Evolutionary conservation across 2,329 filamentous ascomycete genomes (phyloP).

Genomic region (Penicillium sp.): DNA sequence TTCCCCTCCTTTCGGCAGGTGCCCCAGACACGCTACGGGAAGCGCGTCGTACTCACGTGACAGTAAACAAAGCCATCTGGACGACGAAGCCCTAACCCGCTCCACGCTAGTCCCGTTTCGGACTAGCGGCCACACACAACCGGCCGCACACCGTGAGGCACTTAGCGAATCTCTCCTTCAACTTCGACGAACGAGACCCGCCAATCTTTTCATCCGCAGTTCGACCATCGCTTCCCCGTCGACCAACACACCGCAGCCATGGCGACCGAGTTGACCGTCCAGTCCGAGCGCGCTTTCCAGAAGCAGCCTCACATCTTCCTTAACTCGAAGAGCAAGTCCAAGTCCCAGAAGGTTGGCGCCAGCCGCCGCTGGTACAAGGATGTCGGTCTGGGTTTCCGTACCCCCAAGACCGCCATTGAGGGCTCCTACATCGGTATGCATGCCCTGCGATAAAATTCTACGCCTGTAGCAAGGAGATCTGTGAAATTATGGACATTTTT

Average conservation of each 20-base stretch:
- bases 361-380: conserved; percentile 99
- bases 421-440: conserved; percentile 97
- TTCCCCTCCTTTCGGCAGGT: too few relatives aligned
- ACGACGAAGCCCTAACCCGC: conserved; percentile 47
- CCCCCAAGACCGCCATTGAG: conserved; percentile 98
- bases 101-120: conserved; percentile 30
- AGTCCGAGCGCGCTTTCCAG: conserved; percentile 99
- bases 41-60: conserved; percentile 41
- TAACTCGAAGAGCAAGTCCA: conserved; percentile 91
- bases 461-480: conserved; percentile 22
- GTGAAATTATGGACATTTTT: conserved; percentile 24
- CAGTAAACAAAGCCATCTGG: conserved; percentile 44
- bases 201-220: conserved; percentile 37
- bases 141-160: conserved; percentile 40
- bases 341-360: conserved; percentile 81
- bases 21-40: conserved; percentile 10
- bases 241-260: conserved; percentile 67
- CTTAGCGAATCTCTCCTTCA: conserved; percentile 46
- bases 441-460: conserved; percentile 31
- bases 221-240: conserved; percentile 46
- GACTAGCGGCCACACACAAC: conserved; percentile 45
- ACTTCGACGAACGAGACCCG: conserved; percentile 43
- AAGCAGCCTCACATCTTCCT: conserved; percentile 99
- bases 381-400: conserved; percentile 98
- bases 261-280: conserved; percentile 98